Evolutionary conservation across 2,329 filamentous ascomycete species (phyloP), one percentile per base, ranked within the genome.

Genomic region (Hypoxylon sp.): DNA sequence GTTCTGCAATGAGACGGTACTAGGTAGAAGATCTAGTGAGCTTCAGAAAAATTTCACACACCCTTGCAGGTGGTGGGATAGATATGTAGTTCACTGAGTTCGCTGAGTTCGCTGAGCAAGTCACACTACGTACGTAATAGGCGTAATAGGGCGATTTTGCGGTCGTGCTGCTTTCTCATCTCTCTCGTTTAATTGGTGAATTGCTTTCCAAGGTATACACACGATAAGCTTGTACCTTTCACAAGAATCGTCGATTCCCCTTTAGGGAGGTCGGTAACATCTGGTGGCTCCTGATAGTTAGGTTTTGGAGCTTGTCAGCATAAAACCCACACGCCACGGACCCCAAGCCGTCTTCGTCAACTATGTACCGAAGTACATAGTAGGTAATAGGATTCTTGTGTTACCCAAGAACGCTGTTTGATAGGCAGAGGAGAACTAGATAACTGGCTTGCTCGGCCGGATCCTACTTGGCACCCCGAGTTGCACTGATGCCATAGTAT

Each of bases 41-140:
- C 37, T 19, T 41, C 41, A 22, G 13, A 47, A 24, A 28, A 26
- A 30, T 22, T 46, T 15, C 24, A 26, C 24, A 15, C 7, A 46
- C 10, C 19, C 20, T 46, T 46, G 19, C 41, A 24, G 19, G 13
- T 50, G 19, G 50, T 49, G 43, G 43, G 50, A 44, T 60, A 44
- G 28, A 43, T 44, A 48, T 28, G 24, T 15, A 49, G 39, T 17
- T n/a, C 13, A n/a, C 11, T 34, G 51, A 41, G 19, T 19, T n/a
- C 13, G 37, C 11, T 34, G 51, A 41, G 19, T 19, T 17, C 22
- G 26, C 20, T 30, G 28, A 34, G 46, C 44, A 47, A 54, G 10
- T n/a, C 8, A 30, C 34, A 15, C 58, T 65, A 65, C 62, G 62
- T 65, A 65, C 62, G 62, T 65, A 65, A 65, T 65, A 15, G 32